phyloP scores from a whole-genome alignment of 768 basidiomycete species.

The Boletus sensibilis region DNA sequence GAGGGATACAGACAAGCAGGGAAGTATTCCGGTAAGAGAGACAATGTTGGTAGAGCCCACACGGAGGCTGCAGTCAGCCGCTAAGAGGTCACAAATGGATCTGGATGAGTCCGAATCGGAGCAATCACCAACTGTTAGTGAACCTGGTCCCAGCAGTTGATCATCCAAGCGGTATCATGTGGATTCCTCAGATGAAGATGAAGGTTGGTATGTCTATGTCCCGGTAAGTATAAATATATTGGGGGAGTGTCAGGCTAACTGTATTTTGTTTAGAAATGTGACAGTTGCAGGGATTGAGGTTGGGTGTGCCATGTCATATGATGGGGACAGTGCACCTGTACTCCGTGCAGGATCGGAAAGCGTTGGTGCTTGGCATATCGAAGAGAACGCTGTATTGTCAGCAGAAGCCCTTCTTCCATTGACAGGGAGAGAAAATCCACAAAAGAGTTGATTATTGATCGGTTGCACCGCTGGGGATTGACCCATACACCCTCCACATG shows the following conservation, averaged over 20 bases:
- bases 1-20: background rate
- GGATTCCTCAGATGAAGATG: background rate
- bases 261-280: background rate
- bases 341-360: background rate
- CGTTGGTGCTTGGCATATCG: background rate
- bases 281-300: background rate
- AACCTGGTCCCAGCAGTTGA: too few species aligned
- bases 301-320: background rate
- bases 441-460: background rate
- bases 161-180: background rate
- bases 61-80: background rate
- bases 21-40: accelerated
- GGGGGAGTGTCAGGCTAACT: background rate
- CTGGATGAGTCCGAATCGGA: background rate
- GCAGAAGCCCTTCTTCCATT: background rate
- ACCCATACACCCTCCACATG: background rate
- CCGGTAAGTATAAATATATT: background rate
- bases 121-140: background rate
- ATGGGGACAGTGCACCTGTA: background rate
- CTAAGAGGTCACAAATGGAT: background rate
- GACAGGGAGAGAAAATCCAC: too few species aligned
- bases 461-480: too few species aligned
- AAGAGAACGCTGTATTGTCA: background rate
- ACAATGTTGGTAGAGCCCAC: background rate
- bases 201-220: background rate